phyloP scores from a whole-genome alignment of 202 grass and related monocot genomes.

The Cymbopogon flexuosus region DNA sequence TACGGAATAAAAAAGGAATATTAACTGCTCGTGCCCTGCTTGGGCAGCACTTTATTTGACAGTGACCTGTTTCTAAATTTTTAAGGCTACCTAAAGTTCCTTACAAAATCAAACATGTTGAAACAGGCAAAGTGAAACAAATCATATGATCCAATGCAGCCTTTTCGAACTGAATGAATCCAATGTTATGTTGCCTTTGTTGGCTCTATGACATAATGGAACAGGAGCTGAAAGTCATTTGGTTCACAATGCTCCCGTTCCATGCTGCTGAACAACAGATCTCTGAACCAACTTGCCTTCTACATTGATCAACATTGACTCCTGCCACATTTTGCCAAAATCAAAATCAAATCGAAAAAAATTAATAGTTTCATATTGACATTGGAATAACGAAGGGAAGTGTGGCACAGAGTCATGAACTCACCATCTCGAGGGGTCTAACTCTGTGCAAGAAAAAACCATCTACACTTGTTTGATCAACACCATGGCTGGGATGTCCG shows the following conservation, averaged over 20 bases:
- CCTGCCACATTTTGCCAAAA: slow-evolving; percentile 35
- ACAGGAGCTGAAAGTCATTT: background rate
- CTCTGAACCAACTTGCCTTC: slow-evolving; percentile 54
- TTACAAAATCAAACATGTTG: background rate
- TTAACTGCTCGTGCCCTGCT: background rate
- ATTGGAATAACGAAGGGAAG: background rate
- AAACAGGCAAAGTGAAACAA: background rate
- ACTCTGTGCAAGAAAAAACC: slow-evolving; percentile 67
- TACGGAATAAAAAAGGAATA: no score
- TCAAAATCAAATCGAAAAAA: background rate
- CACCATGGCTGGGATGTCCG: slow-evolving; percentile 37
- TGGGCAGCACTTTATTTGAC: background rate
- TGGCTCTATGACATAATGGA: background rate
- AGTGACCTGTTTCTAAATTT: background rate
- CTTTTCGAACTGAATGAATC: background rate
- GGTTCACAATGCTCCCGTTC: slow-evolving; percentile 45
- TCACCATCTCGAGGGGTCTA: slow-evolving; percentile 61
- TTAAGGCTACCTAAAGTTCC: background rate
- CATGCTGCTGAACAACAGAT: slow-evolving; percentile 28
- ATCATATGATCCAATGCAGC: no score
- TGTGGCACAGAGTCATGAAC: slow-evolving; percentile 10
- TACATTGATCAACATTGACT: slow-evolving; percentile 49
- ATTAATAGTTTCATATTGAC: background rate
- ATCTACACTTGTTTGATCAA: slow-evolving; percentile 26
- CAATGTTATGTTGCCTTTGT: background rate